phyloP scores from a whole-genome alignment of 495 filamentous ascomycete species.

The Rhypophila decipiens region DNA sequence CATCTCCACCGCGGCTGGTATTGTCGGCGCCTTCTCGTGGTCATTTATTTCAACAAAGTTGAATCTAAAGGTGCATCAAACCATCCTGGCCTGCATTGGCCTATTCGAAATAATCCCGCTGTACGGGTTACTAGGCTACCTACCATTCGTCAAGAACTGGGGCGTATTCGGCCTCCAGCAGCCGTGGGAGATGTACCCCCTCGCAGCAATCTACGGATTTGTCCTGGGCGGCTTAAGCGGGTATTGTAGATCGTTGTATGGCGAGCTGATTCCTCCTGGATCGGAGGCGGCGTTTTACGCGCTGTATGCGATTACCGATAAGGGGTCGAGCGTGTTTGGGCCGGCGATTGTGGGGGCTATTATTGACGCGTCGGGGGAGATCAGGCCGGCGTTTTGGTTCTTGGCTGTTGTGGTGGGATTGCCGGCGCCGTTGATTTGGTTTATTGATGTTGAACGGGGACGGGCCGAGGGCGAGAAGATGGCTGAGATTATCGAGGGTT shows the following conservation, averaged over 20 bases:
- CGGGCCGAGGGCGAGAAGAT: slow-evolving; percentile 69
- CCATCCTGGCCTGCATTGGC: slow-evolving; percentile 81
- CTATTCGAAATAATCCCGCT: slow-evolving; percentile 89
- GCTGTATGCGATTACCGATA: slow-evolving; percentile 95
- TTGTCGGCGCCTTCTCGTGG: slow-evolving; percentile 88
- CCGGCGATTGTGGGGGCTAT: slow-evolving; percentile 90
- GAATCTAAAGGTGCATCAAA: slow-evolving; percentile 67
- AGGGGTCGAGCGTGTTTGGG: slow-evolving; percentile 90
- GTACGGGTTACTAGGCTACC: slow-evolving; percentile 84
- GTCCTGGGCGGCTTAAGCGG: slow-evolving; percentile 89
- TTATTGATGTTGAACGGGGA: slow-evolving; percentile 86
- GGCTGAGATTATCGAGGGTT: slow-evolving; percentile 59
- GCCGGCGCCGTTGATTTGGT: slow-evolving; percentile 75
- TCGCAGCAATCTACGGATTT: slow-evolving; percentile 86
- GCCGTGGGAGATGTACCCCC: slow-evolving; percentile 94
- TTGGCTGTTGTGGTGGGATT: slow-evolving; percentile 74
- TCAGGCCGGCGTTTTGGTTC: slow-evolving; percentile 90
- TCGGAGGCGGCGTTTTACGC: slow-evolving; percentile 95
- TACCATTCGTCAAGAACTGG: slow-evolving; percentile 68
- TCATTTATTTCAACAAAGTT: slow-evolving; percentile 62
- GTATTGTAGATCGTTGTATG: slow-evolving; percentile 89
- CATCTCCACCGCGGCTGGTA: slow-evolving; percentile 73
- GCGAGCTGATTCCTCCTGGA: slow-evolving; percentile 86
- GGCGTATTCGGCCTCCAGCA: slow-evolving; percentile 82
- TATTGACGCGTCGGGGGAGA: slow-evolving; percentile 83